Base-by-base conservation (phyloP, 1,284 basidiomycete species). In the Schizopora paradoxa region DNA sequence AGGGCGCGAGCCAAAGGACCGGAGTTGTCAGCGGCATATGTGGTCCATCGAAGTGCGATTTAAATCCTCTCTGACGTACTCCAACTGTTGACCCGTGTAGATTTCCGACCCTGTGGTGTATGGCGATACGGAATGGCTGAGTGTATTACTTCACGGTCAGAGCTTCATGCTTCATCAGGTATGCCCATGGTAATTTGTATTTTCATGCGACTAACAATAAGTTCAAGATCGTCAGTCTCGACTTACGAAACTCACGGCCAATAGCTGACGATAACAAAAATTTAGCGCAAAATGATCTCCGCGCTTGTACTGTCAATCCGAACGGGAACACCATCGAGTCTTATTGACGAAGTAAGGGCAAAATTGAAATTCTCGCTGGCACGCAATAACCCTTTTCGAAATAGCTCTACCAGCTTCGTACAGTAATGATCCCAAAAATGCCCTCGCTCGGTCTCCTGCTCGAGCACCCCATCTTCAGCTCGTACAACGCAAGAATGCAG, bases 161-260 rank as follows among this genome's bases (percentile, higher is more conserved):
- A 94, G 91, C 56, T 99, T 99, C 65, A 99, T 99, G 96, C 68
- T 99, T 47, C 95, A 99, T 64, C 95, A 99, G 70, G 85, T 85
- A 55, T 43, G 69, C 43, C 25, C 21, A 18, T n/a, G n/a, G n/a
- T n/a, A n/a, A n/a, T n/a, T n/a, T 3, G 10, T 37, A 14, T 50
- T 23, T 42, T 34, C 13, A 63, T 48, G 46, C 56, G 55, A 37
- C 54, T 47, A 41, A 51, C 39, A 40, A 34, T 45, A 16, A 41
- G 19, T 29, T 39, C 25, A 41, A 58, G 56, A 56, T 58, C 41
- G 57, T 58, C 46, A 51, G 61, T 51, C 19, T n/a, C 25, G 6
- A 34, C 44, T 19, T 19, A 29, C 26, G 36, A 29, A 25, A 32
- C 51, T 41, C 54, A n/a, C 54, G 26, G 23, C 2, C 13, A 11